phyloP scores from a whole-genome alignment of 108 stramenopile genomes.

The Stephanodiscus triporus region DNA sequence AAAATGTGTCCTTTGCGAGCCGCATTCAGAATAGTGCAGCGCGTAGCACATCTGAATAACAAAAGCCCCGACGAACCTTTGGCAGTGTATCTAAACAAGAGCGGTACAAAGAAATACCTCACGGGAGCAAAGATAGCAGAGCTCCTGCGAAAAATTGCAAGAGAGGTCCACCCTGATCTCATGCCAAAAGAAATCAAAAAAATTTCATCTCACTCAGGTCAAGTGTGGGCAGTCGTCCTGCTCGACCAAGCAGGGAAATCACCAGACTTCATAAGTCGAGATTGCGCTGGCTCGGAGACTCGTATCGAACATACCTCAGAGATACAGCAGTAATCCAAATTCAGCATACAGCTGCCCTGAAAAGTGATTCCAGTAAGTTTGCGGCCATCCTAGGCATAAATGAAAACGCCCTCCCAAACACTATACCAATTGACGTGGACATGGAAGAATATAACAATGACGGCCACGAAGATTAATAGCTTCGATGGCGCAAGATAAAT shows the following conservation, averaged over 20 bases:
- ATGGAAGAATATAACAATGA: background rate
- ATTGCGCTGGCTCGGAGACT: constrained; percentile 4
- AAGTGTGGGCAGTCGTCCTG: constrained; percentile 16
- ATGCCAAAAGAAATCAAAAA: background rate
- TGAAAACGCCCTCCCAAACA: background rate
- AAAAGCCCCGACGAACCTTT: background rate
- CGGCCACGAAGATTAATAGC: too few species aligned
- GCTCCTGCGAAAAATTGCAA: background rate
- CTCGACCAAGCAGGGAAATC: constrained; percentile 4
- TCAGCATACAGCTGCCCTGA: background rate
- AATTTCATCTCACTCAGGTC: constrained; percentile 10
- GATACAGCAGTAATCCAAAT: background rate
- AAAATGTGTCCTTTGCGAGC: background rate
- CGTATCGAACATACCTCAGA: background rate
- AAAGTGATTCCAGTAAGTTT: background rate
- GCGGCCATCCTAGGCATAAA: background rate
- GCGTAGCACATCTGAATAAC: background rate
- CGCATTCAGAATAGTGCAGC: background rate
- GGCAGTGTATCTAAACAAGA: background rate
- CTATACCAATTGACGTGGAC: background rate
- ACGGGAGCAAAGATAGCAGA: background rate
- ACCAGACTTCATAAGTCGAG: background rate
- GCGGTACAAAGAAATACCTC: too few species aligned
- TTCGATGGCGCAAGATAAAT: too few species aligned
- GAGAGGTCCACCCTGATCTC: background rate